These are phyloP conservation scores for Lactifluus echinatus DNA, from an alignment of 768 basidiomycete genomes.

Conservation along the genomic window DNA sequence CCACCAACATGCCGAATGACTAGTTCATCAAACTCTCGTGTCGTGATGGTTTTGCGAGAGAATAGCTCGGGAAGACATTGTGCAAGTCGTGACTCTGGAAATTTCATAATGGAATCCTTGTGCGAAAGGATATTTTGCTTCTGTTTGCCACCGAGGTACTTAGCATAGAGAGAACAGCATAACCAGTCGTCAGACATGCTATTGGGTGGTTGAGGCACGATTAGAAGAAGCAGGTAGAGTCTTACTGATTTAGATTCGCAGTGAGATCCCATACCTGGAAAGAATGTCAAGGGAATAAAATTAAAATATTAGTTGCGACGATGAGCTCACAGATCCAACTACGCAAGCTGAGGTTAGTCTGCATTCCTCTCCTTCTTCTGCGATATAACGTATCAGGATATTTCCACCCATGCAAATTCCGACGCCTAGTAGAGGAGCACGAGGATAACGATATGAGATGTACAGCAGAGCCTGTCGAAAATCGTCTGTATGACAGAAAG, in stretches of 20 bases:
- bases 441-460: conserved; percentile 62
- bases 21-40: too few relatives aligned
- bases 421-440: conserved; percentile 74
- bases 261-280: too few relatives aligned
- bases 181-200: conserved; percentile 51
- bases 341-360: too few relatives aligned
- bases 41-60: conserved; percentile 45
- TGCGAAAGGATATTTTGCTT: conserved; percentile 48
- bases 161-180: conserved; percentile 61
- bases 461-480: conserved; percentile 73
- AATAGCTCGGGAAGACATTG: conserved; percentile 39
- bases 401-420: conserved; percentile 95
- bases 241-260: background rate
- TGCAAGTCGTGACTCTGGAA: too few relatives aligned
- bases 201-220: conserved; percentile 33
- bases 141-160: conserved; percentile 74
- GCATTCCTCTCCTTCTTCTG: conserved; percentile 63
- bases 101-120: conserved; percentile 35
- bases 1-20: conserved; percentile 66
- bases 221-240: conserved; percentile 27
- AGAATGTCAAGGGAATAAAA: too few relatives aligned
- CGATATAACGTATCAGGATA: conserved; percentile 82
- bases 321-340: conserved; percentile 60
- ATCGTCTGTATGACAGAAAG: conserved; percentile 86
- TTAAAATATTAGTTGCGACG: too few relatives aligned